Evolutionary conservation across 306 rosid genomes (phyloP).

Genomic region (Vicia sativa): DNA sequence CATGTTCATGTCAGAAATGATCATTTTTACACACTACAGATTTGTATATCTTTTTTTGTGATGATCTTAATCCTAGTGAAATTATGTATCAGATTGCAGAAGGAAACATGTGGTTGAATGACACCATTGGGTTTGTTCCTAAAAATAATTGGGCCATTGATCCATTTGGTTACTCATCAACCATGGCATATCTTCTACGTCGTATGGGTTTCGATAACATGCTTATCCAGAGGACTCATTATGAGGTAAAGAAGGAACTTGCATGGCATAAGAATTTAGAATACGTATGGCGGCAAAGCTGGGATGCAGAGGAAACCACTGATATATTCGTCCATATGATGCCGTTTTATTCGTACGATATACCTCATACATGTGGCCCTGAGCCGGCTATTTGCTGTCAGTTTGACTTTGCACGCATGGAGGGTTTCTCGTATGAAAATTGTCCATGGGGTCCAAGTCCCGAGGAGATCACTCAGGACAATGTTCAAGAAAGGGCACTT

Average conservation of each 20-base stretch:
- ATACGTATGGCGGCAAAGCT: conserved; percentile 94
- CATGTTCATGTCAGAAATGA: conserved; percentile 12
- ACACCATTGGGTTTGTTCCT: conserved; percentile 86
- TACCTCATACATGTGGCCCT: conserved; percentile 99
- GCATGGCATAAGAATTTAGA: conserved; percentile 86
- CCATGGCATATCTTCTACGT: conserved; percentile 98
- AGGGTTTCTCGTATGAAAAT: conserved; percentile 64
- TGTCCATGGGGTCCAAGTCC: conserved; percentile 92
- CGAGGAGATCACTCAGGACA: conserved; percentile 67
- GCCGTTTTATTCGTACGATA: conserved; percentile 98
- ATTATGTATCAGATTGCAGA: conserved; percentile 75
- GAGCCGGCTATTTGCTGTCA: conserved; percentile 98
- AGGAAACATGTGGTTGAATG: conserved; percentile 95
- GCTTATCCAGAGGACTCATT: conserved; percentile 99
- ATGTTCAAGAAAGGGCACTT: conserved; percentile 83
- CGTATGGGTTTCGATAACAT: conserved; percentile 99
- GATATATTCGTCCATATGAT: conserved; percentile 99
- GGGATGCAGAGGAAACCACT: conserved; percentile 92
- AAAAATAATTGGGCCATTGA: conserved; percentile 99
- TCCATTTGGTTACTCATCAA: conserved; percentile 98
- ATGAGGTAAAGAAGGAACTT: conserved; percentile 97
- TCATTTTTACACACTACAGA: conserved; percentile 12
- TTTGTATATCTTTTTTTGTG: conserved; percentile 32
- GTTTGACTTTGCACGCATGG: conserved; percentile 92
- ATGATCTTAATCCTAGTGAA: conserved; percentile 33